Percentiles rank a stretch among this genome's conserved stretches.
Conservation (phyloP, 345 rosid genomes). For the Eucalyptus globulus region DNA sequence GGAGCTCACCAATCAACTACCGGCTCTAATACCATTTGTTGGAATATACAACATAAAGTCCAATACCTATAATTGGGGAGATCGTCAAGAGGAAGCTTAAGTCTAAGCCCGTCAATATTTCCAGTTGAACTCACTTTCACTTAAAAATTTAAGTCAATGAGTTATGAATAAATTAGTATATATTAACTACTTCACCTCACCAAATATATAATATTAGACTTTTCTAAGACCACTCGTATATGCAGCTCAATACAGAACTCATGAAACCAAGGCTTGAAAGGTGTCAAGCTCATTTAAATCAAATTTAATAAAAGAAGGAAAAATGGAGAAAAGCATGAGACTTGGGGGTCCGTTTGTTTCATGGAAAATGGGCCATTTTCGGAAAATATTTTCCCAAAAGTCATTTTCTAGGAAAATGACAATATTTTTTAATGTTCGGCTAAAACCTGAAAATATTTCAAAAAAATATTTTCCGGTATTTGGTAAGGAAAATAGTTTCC, state of each 20-base stretch:
- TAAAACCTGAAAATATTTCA: too few species aligned
- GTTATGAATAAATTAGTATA: not conserved
- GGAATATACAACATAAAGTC: not conserved
- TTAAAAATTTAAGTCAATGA: not conserved
- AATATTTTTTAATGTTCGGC: too few species aligned
- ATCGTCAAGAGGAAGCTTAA: not conserved
- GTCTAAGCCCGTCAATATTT: fast-evolving
- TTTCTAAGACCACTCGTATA: not conserved
- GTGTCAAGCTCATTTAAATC: not conserved
- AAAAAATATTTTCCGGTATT: too few species aligned
- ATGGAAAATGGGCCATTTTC: too few species aligned
- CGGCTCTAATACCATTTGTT: not conserved
- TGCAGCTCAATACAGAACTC: not conserved
- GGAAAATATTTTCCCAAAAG: too few species aligned
- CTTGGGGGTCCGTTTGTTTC: not conserved
- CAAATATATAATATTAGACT: not conserved
- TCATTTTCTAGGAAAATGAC: too few species aligned
- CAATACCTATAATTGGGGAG: not conserved
- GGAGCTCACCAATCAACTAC: not conserved
- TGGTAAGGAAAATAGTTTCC: too few species aligned
- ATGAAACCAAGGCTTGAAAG: not conserved
- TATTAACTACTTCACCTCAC: not conserved
- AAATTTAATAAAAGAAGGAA: not conserved
- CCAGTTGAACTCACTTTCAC: not conserved
- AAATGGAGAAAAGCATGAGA: not conserved